Evolutionary conservation across 2,329 filamentous ascomycete genomes (phyloP).

Genomic region (Rugonectria rugulosa): DNA sequence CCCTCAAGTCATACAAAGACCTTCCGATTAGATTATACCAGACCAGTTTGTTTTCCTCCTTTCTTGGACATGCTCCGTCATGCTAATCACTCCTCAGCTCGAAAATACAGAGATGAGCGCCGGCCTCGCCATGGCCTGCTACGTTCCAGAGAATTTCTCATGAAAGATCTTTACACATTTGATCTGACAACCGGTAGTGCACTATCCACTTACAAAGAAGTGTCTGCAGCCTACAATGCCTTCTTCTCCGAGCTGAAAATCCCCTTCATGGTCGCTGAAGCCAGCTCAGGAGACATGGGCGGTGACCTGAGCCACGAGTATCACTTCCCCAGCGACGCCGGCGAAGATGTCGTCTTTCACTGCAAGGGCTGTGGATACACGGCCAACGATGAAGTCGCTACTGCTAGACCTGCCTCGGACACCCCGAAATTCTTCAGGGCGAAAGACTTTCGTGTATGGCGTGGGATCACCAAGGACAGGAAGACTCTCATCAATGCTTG

Average conservation of each 20-base stretch:
- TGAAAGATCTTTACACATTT: slow-evolving; percentile 99
- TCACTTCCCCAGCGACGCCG: slow-evolving; percentile 79
- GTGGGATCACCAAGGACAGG: slow-evolving; percentile 72
- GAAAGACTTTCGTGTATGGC: slow-evolving; percentile 57
- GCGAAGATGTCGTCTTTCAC: slow-evolving; percentile 84
- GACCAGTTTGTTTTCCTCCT: slow-evolving; percentile 63
- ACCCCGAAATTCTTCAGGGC: neutral
- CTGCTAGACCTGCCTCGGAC: slow-evolving; percentile 33
- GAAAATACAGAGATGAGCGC: slow-evolving; percentile 94
- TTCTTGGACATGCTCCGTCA: too few relatives aligned
- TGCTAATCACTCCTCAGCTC: slow-evolving; percentile 57
- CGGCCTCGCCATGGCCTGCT: slow-evolving; percentile 88
- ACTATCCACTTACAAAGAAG: slow-evolving; percentile 78
- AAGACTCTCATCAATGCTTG: slow-evolving; percentile 74
- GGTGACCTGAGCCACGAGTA: slow-evolving; percentile 95
- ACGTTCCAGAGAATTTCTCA: slow-evolving; percentile 88
- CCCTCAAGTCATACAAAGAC: slow-evolving; percentile 83
- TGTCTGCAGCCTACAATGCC: slow-evolving; percentile 74
- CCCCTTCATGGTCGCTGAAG: slow-evolving; percentile 84
- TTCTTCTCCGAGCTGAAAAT: slow-evolving; percentile 86
- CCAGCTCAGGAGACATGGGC: slow-evolving; percentile 96
- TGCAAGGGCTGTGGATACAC: slow-evolving; percentile 78
- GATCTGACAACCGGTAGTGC: slow-evolving; percentile 74
- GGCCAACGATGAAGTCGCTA: slow-evolving; percentile 87
- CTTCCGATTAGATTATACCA: slow-evolving; percentile 90